Base-by-base conservation (phyloP, 2,329 filamentous ascomycete genomes). In the Colletotrichum lindemuthianum region DNA sequence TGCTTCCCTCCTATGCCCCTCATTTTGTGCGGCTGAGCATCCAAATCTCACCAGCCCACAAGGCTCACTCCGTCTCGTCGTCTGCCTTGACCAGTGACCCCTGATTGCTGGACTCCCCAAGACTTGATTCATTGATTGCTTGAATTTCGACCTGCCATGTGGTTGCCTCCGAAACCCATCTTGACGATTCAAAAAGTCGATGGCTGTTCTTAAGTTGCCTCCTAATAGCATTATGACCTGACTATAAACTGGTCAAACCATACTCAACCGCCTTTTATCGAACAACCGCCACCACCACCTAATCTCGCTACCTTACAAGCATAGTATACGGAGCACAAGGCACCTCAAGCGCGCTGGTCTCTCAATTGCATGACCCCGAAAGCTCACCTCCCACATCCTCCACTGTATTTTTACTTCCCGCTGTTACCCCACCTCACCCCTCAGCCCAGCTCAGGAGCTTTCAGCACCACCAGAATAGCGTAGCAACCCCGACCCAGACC, bases 21-120 rank as follows among this genome's bases (percentile, higher is more conserved):
- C 63, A 49, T 47, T 54, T 58, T 44, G 48, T 65, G 63, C 63
- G 59, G 63, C 63, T 66, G 63, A 66, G 63, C 63, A 58, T 64
- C 63, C 41, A 63, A 44, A 59, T 59, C 53, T 52, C 44, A 57
- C 58, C 16, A 57, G 63, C 63, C 63, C 58, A 63, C 51, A 63
- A 65, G 63, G 63, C 63, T 65, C 47, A 61, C 58, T 65, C 52
- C 16, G 34, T 58, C 55, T n/a, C 10, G 15, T 16, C 13, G 52
- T 43, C 51, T 41, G 39, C 32, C 36, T 36, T 24, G 24, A 5
- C 24, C 24, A 24, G 16, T 43, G 52, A 39, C 63, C 63, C 63
- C 58, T 63, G 52, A 37, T 34, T 24, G 24, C 24, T 24, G 24
- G 24, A 24, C 24, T 24, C 24, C 5, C 24, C 24, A 24, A 24